Base-by-base conservation (phyloP, 352 stramenopile species). In the Pythium phragmitis region DNA sequence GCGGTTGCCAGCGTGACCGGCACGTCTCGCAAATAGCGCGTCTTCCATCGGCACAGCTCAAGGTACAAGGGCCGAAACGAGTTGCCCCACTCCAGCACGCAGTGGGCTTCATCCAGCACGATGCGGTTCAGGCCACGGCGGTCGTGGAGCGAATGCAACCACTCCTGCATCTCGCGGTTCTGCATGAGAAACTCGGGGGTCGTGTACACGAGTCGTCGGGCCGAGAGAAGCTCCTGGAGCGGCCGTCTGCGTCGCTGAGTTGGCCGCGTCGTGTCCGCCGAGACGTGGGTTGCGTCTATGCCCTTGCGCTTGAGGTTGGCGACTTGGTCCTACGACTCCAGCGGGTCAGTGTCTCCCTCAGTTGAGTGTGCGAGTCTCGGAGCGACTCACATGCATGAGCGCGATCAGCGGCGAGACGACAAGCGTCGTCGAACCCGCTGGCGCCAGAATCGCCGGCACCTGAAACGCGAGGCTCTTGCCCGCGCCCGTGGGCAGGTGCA, bases 381-480 rank as follows among this genome's bases (percentile, higher is more conserved):
- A 47, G 9, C 16, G 28, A 69, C 78, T 26, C 74, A 92, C 83
- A 55, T 92, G 73, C 63, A 94, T 89, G 49, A 94, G 65, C 7
- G 86, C 83, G 28, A 92, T 74, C 2, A 94, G 73, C 16, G 86
- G 86, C 45, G 82, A 91, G 6, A 93, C 73, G 2, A 94, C 80
- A 54, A 94, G 67, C 3, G 86, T 94, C 1, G 64, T 75, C 53
- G 73, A 58, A 8, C 62, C 47, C 23, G 59, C 19, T 26, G 74
- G 30, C n/a, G 76, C 57, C 0, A 87, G 45, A 33, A 94, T 67
- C 52, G 86, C 82, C 2, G 86, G 84, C 3, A 81, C 68, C 52
- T 94, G 86, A 65, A 92, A 94, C 51, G 81, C 82, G 59, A 92
- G 72, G 60, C 79, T 92, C 74, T 94, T 94, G 68, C 86, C 86